Conservation (phyloP, 768 basidiomycete species). For the Daedaleopsis nitida region DNA sequence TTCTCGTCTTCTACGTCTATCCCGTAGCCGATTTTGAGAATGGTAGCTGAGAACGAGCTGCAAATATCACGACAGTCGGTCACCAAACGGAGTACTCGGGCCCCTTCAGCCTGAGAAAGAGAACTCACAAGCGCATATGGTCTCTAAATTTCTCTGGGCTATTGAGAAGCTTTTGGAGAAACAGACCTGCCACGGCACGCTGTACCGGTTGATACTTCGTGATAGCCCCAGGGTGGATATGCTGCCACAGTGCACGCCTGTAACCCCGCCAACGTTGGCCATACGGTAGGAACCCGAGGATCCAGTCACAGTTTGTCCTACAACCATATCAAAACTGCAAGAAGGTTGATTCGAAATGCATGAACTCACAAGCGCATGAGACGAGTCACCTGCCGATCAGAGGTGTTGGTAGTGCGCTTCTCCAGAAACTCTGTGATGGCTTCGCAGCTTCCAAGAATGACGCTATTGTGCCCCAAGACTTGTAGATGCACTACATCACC, state of each 20-base stretch:
- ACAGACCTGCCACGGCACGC: background rate
- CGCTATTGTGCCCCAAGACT: conserved; percentile 1
- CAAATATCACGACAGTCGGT: background rate
- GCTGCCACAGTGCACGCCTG: conserved; percentile 12
- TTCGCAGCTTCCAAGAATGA: conserved; percentile 25
- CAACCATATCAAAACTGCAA: background rate
- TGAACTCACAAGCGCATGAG: background rate
- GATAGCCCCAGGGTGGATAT: conserved; percentile 2
- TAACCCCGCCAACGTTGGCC: conserved; percentile 16
- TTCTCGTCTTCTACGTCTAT: conserved; percentile 11
- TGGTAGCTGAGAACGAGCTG: conserved; percentile 9
- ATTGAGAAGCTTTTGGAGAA: background rate
- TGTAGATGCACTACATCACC: conserved; percentile 2
- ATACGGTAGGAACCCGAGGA: conserved; percentile 6
- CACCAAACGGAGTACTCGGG: background rate
- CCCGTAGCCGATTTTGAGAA: conserved; percentile 21
- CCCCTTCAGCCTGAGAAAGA: background rate
- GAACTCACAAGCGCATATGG: conserved; percentile 1
- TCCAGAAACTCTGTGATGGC: conserved; percentile 30
- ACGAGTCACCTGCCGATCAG: conserved; percentile 19
- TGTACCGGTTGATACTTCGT: background rate
- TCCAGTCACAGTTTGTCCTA: conserved; percentile 7
- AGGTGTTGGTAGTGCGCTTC: conserved; percentile 28
- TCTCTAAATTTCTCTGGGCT: background rate
- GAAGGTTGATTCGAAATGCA: background rate